Base-by-base conservation (phyloP, 192 early-diverging fungal genomes). In the Geranomyces variabilis region DNA sequence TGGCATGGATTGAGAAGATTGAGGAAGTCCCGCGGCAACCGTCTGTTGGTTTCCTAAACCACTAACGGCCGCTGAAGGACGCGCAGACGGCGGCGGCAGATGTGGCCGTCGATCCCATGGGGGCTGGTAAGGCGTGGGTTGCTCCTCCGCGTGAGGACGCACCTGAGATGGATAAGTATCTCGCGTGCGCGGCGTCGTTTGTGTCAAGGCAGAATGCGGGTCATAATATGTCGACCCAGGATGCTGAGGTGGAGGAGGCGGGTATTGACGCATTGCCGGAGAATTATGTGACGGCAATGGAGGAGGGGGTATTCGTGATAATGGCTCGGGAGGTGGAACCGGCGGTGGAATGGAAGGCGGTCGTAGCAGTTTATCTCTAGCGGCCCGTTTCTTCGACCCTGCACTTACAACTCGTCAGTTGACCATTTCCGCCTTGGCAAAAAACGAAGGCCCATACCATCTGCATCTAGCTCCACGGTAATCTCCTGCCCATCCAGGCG, bases 391-490 rank as follows among this genome's bases (percentile, higher is more conserved):
- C 22, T 26, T 59, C 5, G 34, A 30, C 29, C 56, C 68, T 61
- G 28, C 3, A 41, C 5, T 7, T 41, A 41, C 10, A 41, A 7
- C 36, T 3, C 3, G 28, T 33, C 58, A 60, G 58, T 4, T 17
- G 15, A 60, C 29, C 17, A 8, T 44, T 21, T 64, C 22, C 17
- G 58, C 22, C 6, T 29, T 7, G 2, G 2, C 17, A 31, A 33
- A 28, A 4, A 53, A 53, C 51, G 4, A 7, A 53, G 51, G 4
- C 3, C 29, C 4, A 33, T 71, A 71, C 70, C 70, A 49, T 71
- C 70, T 19, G 59, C 22, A 71, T 71, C 70, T 12, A 63, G 36
- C 36, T 63, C 30, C n/a, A 71, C 70, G 33, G 26, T 14, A 15
- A 71, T 30, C 4, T 19, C 21, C 10, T 36, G 4, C 12, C 31